Percentiles rank a stretch among this genome's conserved stretches.
These are phyloP conservation scores for Tagetes erecta DNA, from an alignment of 129 eudicot genomes.

Conservation along the genomic window DNA sequence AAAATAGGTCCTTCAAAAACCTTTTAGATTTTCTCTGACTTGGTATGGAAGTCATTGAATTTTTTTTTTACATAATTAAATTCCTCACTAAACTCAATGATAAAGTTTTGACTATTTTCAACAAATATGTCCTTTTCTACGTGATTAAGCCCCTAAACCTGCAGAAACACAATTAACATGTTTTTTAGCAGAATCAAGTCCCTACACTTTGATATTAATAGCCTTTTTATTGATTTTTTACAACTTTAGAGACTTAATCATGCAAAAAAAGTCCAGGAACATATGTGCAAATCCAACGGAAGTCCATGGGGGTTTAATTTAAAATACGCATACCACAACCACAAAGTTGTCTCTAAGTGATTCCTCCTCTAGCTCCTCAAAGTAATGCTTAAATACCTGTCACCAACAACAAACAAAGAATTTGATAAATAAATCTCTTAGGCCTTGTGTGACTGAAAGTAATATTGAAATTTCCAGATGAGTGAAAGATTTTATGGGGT, in stretches of 20 bases:
- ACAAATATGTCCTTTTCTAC: constrained; percentile 5
- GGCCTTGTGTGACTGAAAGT: constrained; percentile 1
- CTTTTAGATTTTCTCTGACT: neutral
- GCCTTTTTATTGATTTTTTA: neutral
- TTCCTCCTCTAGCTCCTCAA: constrained; percentile 98
- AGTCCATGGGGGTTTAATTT: neutral
- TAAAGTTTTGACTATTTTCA: neutral
- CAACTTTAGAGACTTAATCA: neutral
- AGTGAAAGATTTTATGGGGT: neutral
- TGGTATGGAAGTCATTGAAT: neutral
- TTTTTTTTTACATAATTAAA: neutral
- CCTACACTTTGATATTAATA: neutral
- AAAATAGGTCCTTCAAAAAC: neutral
- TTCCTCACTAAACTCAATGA: neutral
- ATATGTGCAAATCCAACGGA: neutral
- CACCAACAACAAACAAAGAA: constrained; percentile 17
- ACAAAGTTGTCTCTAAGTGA: constrained; percentile 97
- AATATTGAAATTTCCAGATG: neutral
- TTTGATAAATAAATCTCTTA: neutral
- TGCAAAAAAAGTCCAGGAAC: neutral
- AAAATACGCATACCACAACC: constrained; percentile 69
- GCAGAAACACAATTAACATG: neutral
- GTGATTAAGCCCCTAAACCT: neutral
- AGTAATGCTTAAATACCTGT: constrained; percentile 95
- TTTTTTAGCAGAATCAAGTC: neutral